phyloP scores from a whole-genome alignment of 306 rosid genomes.

The Lathyrus tuberosus region DNA sequence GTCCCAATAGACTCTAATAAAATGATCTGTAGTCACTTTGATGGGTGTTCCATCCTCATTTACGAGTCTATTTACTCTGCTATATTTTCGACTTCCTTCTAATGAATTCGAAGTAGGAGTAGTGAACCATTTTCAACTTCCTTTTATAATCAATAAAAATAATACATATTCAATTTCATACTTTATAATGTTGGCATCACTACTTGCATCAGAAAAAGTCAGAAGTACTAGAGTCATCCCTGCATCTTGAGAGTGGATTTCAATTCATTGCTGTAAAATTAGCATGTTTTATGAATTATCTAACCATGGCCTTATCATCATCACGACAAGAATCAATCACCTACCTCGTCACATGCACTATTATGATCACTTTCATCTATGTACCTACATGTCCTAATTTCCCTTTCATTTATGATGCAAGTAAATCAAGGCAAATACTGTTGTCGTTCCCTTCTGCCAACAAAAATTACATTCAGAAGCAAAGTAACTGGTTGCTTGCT shows the following conservation, averaged over 20 bases:
- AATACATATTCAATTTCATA: too few species aligned
- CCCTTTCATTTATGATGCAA: neutral
- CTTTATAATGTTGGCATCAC: too few species aligned
- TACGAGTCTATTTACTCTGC: too few species aligned
- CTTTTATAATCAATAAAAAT: too few species aligned
- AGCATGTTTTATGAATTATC: neutral
- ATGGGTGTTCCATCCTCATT: too few species aligned
- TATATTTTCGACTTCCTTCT: too few species aligned
- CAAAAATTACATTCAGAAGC: slow-evolving; percentile 15
- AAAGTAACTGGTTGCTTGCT: neutral
- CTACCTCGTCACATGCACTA: slow-evolving; percentile 21
- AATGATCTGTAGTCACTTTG: too few species aligned
- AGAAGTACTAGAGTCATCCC: neutral
- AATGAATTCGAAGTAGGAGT: too few species aligned
- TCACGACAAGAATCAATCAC: neutral
- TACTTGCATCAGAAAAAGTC: too few species aligned
- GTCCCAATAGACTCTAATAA: too few species aligned
- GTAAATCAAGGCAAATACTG: neutral
- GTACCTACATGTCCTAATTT: neutral
- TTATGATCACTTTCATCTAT: neutral
- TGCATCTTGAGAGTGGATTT: neutral
- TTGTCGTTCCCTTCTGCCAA: neutral
- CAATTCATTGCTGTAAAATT: neutral
- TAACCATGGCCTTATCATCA: neutral
- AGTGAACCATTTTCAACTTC: too few species aligned